A percentile compares a stretch with the other conserved stretches of the same genome.
Evolutionary conservation across 352 stramenopile genomes (phyloP).

Genomic region (Peronospora belbahrii): DNA sequence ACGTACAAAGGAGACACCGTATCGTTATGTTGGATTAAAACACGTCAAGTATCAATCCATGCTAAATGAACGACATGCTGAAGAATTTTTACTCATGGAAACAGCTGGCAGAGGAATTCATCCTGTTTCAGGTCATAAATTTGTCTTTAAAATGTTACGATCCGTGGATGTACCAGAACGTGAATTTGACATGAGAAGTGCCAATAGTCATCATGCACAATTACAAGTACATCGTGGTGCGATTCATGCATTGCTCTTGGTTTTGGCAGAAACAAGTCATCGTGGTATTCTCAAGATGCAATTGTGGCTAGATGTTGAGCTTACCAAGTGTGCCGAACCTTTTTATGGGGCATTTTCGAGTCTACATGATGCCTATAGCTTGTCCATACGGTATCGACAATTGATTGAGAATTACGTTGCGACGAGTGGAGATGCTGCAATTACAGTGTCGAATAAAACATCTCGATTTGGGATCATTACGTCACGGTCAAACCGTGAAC

Average conservation of each 20-base stretch:
- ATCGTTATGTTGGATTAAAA: slow-evolving; percentile 74
- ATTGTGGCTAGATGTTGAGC: slow-evolving; percentile 59
- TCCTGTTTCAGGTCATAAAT: slow-evolving; percentile 30
- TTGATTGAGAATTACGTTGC: slow-evolving; percentile 40
- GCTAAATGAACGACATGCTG: slow-evolving; percentile 41
- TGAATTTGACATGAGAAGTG: slow-evolving; percentile 35
- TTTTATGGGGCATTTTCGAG: slow-evolving; percentile 55
- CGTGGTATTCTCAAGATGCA: slow-evolving; percentile 59
- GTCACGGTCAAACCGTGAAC: slow-evolving; percentile 32
- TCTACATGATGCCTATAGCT: slow-evolving; percentile 61
- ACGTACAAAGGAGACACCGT: slow-evolving; percentile 54
- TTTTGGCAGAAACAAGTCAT: slow-evolving; percentile 51
- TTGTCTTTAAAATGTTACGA: slow-evolving; percentile 57
- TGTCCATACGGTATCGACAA: slow-evolving; percentile 53
- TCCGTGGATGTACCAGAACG: slow-evolving; percentile 43
- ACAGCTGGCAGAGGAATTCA: slow-evolving; percentile 41
- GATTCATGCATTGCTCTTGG: slow-evolving; percentile 52
- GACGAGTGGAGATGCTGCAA: slow-evolving; percentile 25
- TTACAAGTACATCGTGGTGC: slow-evolving; percentile 43
- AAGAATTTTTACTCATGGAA: slow-evolving; percentile 63
- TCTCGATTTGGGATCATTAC: slow-evolving; percentile 24
- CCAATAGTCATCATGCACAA: slow-evolving; percentile 38
- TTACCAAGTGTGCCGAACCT: slow-evolving; percentile 40
- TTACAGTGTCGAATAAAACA: slow-evolving; percentile 20
- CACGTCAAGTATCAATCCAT: slow-evolving; percentile 67